Percentiles rank a stretch among this genome's conserved stretches.
phyloP scores from a whole-genome alignment of 2,329 filamentous ascomycete genomes.

The Colletotrichum kahawae region DNA sequence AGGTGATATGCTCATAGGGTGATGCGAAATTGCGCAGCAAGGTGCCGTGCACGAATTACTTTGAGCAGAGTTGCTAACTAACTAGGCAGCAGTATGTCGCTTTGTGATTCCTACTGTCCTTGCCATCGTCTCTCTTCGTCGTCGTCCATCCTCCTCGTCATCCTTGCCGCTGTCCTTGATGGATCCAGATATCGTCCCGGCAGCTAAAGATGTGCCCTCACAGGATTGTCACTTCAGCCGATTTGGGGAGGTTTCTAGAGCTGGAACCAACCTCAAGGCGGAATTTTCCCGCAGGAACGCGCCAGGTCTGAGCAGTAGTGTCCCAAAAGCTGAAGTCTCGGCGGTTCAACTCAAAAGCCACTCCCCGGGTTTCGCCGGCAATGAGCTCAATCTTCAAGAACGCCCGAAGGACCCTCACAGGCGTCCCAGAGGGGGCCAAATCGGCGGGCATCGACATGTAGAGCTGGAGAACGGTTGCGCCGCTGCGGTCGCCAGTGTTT shows the following conservation, averaged over 20 bases:
- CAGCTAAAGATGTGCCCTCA: neutral
- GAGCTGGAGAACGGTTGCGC: constrained; percentile 71
- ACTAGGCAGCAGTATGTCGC: too few relatives aligned
- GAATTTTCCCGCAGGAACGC: constrained; percentile 49
- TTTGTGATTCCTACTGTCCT: too few relatives aligned
- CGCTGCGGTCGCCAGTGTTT: constrained; percentile 66
- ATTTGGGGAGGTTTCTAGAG: neutral
- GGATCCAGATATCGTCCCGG: neutral
- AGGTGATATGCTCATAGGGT: neutral
- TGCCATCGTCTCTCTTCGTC: too few relatives aligned
- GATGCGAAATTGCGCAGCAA: too few relatives aligned
- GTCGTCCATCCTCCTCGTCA: neutral
- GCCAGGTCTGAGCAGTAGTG: constrained; percentile 63
- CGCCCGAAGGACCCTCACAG: constrained; percentile 64
- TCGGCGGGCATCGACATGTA: constrained; percentile 47
- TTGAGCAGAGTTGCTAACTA: too few relatives aligned
- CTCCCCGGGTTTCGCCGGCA: constrained; percentile 48
- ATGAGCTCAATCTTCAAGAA: constrained; percentile 66
- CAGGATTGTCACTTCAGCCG: fast-evolving
- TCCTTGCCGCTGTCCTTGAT: neutral
- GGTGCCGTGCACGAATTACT: neutral
- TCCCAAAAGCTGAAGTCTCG: constrained; percentile 73
- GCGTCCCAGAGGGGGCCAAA: constrained; percentile 34
- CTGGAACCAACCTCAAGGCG: constrained; percentile 41
- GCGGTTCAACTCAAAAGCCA: constrained; percentile 60